These are phyloP conservation scores for Pseudocercospora cruenta DNA, from an alignment of 2,329 filamentous ascomycete genomes.

Conservation along the genomic window DNA sequence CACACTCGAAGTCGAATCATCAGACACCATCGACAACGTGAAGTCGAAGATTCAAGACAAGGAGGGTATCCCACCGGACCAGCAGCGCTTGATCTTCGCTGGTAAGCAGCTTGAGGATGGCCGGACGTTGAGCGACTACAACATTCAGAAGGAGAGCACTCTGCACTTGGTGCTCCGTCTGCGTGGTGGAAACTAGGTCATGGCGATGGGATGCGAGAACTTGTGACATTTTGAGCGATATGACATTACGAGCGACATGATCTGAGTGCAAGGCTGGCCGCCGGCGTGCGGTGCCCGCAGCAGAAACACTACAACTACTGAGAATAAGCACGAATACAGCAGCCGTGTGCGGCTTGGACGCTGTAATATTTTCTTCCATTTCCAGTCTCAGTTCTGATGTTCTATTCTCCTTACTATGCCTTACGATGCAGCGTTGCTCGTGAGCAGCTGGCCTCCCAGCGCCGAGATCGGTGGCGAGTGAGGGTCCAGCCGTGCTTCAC, in stretches of 20 bases:
- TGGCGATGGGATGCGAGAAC: conserved; percentile 95
- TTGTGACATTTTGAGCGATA: conserved; percentile 10
- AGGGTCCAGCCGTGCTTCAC: not conserved
- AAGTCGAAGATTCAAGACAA: conserved; percentile 99
- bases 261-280: not conserved
- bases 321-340: not conserved
- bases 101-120: conserved; percentile 99
- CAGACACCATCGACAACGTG: conserved; percentile 99
- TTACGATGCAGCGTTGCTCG: no score
- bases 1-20: conserved; percentile 99
- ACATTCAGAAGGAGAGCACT: conserved; percentile 99
- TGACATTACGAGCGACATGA: conserved; percentile 18
- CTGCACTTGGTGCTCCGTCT: conserved; percentile 97
- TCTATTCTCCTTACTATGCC: no score
- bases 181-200: conserved; percentile 83
- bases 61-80: conserved; percentile 98
- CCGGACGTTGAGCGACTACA: conserved; percentile 99
- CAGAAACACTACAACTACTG: not conserved
- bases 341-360: conserved; percentile 2
- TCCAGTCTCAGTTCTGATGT: not conserved
- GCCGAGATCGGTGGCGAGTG: not conserved
- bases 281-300: conserved; percentile 8
- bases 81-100: conserved; percentile 99
- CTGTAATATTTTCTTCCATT: not conserved
- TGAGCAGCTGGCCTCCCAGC: not conserved